Base-by-base conservation (phyloP, 2,329 filamentous ascomycete genomes). In the Claviceps fusiformis region DNA sequence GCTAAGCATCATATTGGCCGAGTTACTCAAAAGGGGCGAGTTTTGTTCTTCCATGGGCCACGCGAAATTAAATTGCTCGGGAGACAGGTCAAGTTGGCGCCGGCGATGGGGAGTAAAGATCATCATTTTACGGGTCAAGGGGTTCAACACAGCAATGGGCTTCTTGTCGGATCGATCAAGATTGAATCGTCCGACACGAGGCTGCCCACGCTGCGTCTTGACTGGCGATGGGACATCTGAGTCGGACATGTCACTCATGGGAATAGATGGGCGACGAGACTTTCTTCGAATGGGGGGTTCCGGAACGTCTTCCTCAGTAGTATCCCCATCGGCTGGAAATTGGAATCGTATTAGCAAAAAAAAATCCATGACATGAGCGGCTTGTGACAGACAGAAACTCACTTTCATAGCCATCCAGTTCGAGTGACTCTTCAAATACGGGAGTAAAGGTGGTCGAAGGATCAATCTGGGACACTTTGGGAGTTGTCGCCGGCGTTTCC, bases 1-100 rank as follows among this genome's bases (percentile, higher is more conserved):
- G 51, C 84, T 85, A 71, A 91, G 82, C 86, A 91, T 90, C 60
- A 91, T 77, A 57, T 89, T 86, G 55, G 83, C 82, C 19, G 82
- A 80, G 57, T 86, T 83, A 65, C 76, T 81, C 58, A 86, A 71
- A 63, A 87, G 81, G 17, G 84, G 81, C 0, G 74, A 74, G 4
- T 72, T 65, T 54, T 74, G 68, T 43, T 71, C 63, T 54, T 71
- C 64, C 51, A 68, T 63, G n/a, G 72, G 63, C 63, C 73, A 75
- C 19, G 74, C 68, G 54, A 78, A 65, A 55, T 79, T 74, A 63
- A 80, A 79, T 52, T 77, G 74, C 64, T 80, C 78, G 0, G 78
- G 77, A 0, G 77, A 79, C 27, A 80, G 65, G 57, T 81, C 78
- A 17, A 80, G 67, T 50, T 72, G 71, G 53, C 72, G 71, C 50